These are phyloP conservation scores for Cyclotella baltica DNA, from an alignment of 108 stramenopile species.

Conservation along the genomic window DNA sequence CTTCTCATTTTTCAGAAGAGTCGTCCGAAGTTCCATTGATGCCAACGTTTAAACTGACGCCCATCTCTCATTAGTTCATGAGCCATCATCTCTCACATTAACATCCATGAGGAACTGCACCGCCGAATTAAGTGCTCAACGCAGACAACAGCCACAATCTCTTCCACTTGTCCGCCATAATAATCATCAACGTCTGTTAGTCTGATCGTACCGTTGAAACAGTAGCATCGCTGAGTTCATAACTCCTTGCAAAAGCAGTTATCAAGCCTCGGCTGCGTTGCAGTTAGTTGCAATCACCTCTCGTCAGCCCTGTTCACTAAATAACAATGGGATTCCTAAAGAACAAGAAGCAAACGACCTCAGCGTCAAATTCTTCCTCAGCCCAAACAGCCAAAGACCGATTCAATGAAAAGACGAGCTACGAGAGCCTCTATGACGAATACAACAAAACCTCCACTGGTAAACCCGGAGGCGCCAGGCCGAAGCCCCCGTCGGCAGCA, in stretches of 20 bases:
- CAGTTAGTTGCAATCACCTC: too few relatives aligned
- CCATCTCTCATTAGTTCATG: not conserved
- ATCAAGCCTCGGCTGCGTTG: not conserved
- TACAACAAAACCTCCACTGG: slow-evolving; percentile 14
- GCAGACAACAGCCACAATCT: not conserved
- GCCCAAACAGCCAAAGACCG: not conserved
- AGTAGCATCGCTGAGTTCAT: not conserved
- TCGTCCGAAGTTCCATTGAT: not conserved
- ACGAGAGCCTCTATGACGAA: slow-evolving; percentile 10
- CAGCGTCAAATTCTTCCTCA: not conserved
- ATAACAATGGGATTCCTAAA: slow-evolving; percentile 12
- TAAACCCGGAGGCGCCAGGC: not conserved
- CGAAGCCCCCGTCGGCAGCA: not conserved
- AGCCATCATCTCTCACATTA: not conserved
- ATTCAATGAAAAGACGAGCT: slow-evolving; percentile 9
- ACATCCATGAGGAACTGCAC: not conserved
- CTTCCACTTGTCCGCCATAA: not conserved
- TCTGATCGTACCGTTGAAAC: not conserved
- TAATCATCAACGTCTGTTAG: not conserved
- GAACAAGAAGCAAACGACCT: slow-evolving; percentile 10
- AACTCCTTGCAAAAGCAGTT: not conserved
- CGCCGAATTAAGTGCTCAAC: slow-evolving; percentile 1
- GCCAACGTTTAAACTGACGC: not conserved
- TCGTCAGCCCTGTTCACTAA: too few relatives aligned
- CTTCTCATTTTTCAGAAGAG: not conserved